phyloP scores from a whole-genome alignment of 495 filamentous ascomycete species.

The Podospora conica region DNA sequence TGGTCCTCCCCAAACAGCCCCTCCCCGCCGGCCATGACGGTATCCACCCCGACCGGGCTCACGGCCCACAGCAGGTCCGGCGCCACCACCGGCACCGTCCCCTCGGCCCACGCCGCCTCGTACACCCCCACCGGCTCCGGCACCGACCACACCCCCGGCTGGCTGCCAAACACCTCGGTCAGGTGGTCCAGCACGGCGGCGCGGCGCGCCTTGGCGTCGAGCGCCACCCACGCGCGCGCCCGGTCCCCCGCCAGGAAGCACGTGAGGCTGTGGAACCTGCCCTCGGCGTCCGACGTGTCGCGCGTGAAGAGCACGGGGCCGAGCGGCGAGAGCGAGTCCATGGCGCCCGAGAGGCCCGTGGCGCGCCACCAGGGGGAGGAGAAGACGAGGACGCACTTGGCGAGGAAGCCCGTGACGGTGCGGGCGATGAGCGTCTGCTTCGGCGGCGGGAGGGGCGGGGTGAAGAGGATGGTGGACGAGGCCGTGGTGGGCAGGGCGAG shows the following conservation, averaged over 20 bases:
- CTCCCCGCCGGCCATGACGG: neutral
- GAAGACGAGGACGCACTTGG: conserved; percentile 36
- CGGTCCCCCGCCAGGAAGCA: conserved; percentile 32
- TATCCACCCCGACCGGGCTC: neutral
- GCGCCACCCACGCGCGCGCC: neutral
- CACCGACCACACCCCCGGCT: neutral
- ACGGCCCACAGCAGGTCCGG: neutral
- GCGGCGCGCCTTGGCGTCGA: neutral
- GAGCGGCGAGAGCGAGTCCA: conserved; percentile 23
- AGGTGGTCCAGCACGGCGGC: conserved; percentile 8
- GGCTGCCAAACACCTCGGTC: neutral
- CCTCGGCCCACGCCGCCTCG: neutral
- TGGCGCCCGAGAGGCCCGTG: conserved; percentile 26
- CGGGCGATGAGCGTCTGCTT: conserved; percentile 11
- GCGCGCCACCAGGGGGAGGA: conserved; percentile 36
- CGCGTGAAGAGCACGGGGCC: conserved; percentile 36
- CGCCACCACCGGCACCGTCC: conserved; percentile 7
- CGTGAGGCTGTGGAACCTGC: conserved; percentile 34
- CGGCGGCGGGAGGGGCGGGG: conserved; percentile 6
- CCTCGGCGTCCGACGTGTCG: conserved; percentile 33
- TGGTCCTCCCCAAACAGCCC: conserved; percentile 14
- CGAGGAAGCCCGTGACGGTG: conserved; percentile 33
- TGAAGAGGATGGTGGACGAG: conserved; percentile 32
- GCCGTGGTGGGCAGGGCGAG: conserved; percentile 30
- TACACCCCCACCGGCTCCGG: neutral